A percentile compares a stretch with the other conserved stretches of the same genome.
These are phyloP conservation scores for Catenaria anguillulae DNA, from an alignment of 371 early-diverging fungal species.

Conservation along the genomic window DNA sequence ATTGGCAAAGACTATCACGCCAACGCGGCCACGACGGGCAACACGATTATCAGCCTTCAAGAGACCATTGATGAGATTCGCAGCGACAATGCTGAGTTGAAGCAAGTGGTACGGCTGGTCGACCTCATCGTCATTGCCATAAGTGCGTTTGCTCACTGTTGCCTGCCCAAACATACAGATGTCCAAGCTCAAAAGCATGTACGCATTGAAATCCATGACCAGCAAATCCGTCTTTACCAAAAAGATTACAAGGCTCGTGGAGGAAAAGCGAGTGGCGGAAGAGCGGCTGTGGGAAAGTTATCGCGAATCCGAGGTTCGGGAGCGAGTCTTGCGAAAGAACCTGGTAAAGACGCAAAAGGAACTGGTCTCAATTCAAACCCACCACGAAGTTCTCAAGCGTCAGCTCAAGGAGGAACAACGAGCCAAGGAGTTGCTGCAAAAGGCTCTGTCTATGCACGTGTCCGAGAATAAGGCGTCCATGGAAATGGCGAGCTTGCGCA, in stretches of 20 bases:
- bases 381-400: neutral
- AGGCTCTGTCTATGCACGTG: neutral
- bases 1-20: slow-evolving; percentile 22
- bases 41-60: slow-evolving; percentile 24
- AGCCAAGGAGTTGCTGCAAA: neutral
- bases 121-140: too few relatives aligned
- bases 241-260: slow-evolving; percentile 27
- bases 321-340: slow-evolving; percentile 24
- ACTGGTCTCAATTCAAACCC: slow-evolving; percentile 2
- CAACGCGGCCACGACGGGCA: slow-evolving; percentile 16
- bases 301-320: slow-evolving; percentile 34
- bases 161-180: slow-evolving; percentile 14
- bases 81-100: slow-evolving; percentile 31
- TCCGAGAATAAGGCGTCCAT: neutral
- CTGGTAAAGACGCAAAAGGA: slow-evolving; percentile 25
- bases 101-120: slow-evolving; percentile 29
- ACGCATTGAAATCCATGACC: slow-evolving; percentile 30
- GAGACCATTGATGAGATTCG: slow-evolving; percentile 18
- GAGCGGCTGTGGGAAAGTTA: slow-evolving; percentile 40
- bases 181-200: slow-evolving; percentile 33
- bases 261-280: slow-evolving; percentile 28
- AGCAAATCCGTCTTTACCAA: slow-evolving; percentile 23
- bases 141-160: neutral
- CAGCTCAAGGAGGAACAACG: neutral
- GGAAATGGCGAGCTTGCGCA: slow-evolving; percentile 4